Base-by-base conservation (phyloP, 179 eudicot species). In the Silene noctiflora region DNA sequence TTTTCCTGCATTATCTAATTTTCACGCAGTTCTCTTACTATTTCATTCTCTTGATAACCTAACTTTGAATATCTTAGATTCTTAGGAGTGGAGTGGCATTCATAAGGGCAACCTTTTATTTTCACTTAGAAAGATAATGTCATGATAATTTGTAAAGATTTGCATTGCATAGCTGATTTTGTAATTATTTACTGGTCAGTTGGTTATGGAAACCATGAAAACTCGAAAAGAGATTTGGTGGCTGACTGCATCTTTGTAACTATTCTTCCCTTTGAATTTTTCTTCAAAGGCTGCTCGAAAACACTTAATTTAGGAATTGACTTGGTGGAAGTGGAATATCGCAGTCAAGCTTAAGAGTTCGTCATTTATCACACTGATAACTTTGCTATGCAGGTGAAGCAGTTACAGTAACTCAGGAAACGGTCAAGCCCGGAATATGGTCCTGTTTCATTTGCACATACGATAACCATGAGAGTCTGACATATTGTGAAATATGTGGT, bases 401-500 rank as follows among this genome's bases (percentile, higher is more conserved):
- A 80, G 77, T 86, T 71, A 73, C 61, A 71, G 83, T 76, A 70
- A 80, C 74, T 13, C 84, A 76, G 69, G 86, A 85, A 76, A 61
- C 27, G 39, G 58, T 67, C 58, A 81, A 80, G 79, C 70, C 85
- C 66, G 94, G 88, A 53, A 71, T 86, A 51, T 93, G 99, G 99
- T 79, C 87, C 29, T 96, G 98, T 84, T 83, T 91, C 77, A 88
- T 96, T 35, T 93, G 99, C 78, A 96, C 99, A 53, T 96, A 83
- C 81, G 97, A 93, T 80, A 96, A 93, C 79, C 92, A 90, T 72
- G 97, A 93, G 67, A 71, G 72, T 72, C 84, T 93, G 92, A 80
- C 89, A 73, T 84, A 81, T 76, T 96, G 99, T 83, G 98, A 96
- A 25, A 91, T 93, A 77, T 96, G 99, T 79, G 96, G 99, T 61